Base-by-base conservation (phyloP, 768 basidiomycete genomes). In the Austroboletus eburneus region DNA sequence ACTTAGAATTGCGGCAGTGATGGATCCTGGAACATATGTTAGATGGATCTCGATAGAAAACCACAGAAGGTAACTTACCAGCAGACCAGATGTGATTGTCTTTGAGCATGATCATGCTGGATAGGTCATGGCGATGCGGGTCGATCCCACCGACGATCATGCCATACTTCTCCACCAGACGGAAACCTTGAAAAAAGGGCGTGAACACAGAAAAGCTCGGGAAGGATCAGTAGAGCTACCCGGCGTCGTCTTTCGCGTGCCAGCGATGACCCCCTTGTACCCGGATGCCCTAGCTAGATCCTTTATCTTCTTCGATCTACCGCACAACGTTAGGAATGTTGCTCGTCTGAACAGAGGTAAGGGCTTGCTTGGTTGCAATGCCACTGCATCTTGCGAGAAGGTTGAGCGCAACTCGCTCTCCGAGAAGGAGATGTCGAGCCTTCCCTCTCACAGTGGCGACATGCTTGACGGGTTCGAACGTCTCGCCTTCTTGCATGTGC, bases 41-140 rank as follows among this genome's bases (percentile, higher is more conserved):
- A 49, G 42, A 36, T 39, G 20, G 9, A n/a, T 13, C n/a, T 29
- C 25, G 33, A 44, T 25, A 20, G 21, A 21, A 46, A 4, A 25
- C 22, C 24, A 35, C 18, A 6, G 4, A 39, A 29, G 21, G 33
- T 30, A 23, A 53, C 75, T 50, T 60, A 85, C 93, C 93, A 35
- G 85, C 88, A 3, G 93, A 95, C 94, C 93, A 97, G 62, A 98
- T 90, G 63, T 99, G 96, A 64, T 99, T 99, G 59, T 99, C 96
- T 69, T 98, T 98, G 59, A 99, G 80, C 96, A 99, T 99, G 61
- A 99, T 94, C 96, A 99, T 98, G 63, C 88, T 90, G 23, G 90
- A 93, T n/a, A 98, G 76, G 66, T 98, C 94, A 56, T 96, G 86
- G 20, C 96, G 81, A 71, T 99, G 96, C 9, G 90, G 72, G 63